Conservation (phyloP, 495 filamentous ascomycete genomes). For the Neurospora hispaniola region DNA sequence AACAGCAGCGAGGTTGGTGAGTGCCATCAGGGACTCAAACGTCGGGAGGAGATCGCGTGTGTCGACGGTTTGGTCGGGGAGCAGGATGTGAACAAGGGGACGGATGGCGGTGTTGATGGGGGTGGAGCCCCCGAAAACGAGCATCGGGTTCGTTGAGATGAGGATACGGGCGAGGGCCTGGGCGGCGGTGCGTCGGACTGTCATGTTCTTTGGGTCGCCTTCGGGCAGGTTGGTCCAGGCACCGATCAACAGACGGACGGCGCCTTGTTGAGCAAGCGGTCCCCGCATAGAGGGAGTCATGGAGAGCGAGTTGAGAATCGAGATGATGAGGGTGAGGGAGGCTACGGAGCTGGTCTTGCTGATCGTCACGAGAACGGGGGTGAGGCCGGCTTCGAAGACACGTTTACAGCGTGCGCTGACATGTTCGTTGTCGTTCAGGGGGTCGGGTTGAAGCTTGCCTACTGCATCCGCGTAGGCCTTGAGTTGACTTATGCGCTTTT, state of each 20-base stretch:
- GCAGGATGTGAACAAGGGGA: conserved; percentile 63
- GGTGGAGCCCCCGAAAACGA: conserved; percentile 69
- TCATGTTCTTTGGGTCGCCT: conserved; percentile 27
- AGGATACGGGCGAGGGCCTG: conserved; percentile 88
- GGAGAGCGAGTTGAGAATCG: conserved; percentile 68
- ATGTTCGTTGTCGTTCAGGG: conserved; percentile 59
- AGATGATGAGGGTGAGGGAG: conserved; percentile 56
- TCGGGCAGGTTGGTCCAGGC: conserved; percentile 49
- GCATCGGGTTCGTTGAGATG: conserved; percentile 76
- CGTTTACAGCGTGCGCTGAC: conserved; percentile 66
- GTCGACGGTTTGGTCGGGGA: conserved; percentile 45
- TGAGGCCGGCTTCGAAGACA: conserved; percentile 64
- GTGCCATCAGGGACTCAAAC: conserved; percentile 82
- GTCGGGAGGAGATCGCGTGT: conserved; percentile 73
- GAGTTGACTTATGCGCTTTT: conserved; percentile 79
- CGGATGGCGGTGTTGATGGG: conserved; percentile 67
- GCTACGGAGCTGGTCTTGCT: conserved; percentile 54
- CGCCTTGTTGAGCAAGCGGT: conserved; percentile 79
- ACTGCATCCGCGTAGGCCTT: conserved; percentile 86
- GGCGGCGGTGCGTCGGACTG: conserved; percentile 51
- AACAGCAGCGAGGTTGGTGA: conserved; percentile 85
- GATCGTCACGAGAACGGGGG: conserved; percentile 61
- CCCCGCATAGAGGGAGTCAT: conserved; percentile 61
- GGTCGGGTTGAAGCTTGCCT: conserved; percentile 51
- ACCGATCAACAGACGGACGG: conserved; percentile 69